Percentiles rank a stretch among this genome's conserved stretches.
Evolutionary conservation across 805 yeast genomes (phyloP).

Genomic region (Pichia thaimueangensis): DNA sequence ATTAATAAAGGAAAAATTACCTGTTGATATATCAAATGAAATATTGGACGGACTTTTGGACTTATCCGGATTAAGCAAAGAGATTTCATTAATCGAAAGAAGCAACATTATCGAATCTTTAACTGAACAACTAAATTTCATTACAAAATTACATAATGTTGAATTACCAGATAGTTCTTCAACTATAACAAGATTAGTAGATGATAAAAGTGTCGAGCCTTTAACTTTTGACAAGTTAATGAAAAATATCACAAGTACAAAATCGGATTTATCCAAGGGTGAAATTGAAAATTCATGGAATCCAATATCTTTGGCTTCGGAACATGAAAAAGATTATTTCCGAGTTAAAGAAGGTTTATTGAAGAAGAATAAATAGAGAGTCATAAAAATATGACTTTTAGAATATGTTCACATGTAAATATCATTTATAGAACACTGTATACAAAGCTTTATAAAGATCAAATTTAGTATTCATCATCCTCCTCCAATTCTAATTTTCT

Average conservation of each 20-base stretch:
- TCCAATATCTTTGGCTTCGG: constrained; percentile 30
- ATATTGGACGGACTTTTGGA: constrained; percentile 32
- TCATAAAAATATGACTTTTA: too few species aligned
- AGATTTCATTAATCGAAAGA: constrained; percentile 25
- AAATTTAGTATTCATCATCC: constrained; percentile 23
- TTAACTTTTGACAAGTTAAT: constrained; percentile 30
- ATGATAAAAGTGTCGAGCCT: constrained; percentile 18
- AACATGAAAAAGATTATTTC: constrained; percentile 34
- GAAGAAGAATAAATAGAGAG: constrained; percentile 32
- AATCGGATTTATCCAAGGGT: constrained; percentile 31
- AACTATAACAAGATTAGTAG: constrained; percentile 24
- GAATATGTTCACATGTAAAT: too few species aligned
- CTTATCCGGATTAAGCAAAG: constrained; percentile 43
- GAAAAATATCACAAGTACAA: constrained; percentile 17
- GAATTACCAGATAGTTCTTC: constrained; percentile 15
- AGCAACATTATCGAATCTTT: constrained; percentile 30
- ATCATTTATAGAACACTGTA: too few species aligned
- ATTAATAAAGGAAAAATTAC: constrained; percentile 9
- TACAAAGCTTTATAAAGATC: too few species aligned
- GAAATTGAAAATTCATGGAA: constrained; percentile 39
- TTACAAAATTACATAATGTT: constrained; percentile 38
- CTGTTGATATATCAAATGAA: constrained; percentile 12
- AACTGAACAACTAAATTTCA: constrained; percentile 44
- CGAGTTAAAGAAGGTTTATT: constrained; percentile 41
- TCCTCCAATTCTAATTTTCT: constrained; percentile 64